Conservation (phyloP, 2,329 filamentous ascomycete genomes). For the Fusarium vanettenii region DNA sequence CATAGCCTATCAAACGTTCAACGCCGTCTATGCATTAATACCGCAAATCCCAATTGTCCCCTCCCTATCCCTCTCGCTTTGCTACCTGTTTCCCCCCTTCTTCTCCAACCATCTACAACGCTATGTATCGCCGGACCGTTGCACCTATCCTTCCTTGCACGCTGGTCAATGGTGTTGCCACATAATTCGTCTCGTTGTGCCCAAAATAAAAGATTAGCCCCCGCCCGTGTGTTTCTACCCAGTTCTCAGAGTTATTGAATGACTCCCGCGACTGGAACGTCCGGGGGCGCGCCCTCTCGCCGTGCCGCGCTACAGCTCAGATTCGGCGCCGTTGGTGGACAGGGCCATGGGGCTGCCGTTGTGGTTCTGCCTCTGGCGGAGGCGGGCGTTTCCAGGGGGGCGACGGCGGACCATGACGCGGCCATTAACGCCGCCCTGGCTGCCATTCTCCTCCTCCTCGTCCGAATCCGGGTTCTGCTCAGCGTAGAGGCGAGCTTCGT, state of each 20-base stretch:
- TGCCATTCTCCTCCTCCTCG: conserved; percentile 66
- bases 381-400: conserved; percentile 55
- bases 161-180: conserved; percentile 10
- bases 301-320: conserved; percentile 59
- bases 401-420: conserved; percentile 57
- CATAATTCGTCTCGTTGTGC: conserved; percentile 10
- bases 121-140: neutral
- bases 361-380: conserved; percentile 58
- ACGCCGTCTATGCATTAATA: conserved; percentile 51
- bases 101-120: conserved; percentile 19
- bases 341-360: conserved; percentile 69
- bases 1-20: conserved; percentile 45
- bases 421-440: conserved; percentile 54
- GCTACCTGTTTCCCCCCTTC: conserved; percentile 8
- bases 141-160: neutral
- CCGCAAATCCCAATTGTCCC: conserved; percentile 33
- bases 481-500: conserved; percentile 75
- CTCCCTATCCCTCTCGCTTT: conserved; percentile 9
- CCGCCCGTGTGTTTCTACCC: neutral
- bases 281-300: conserved; percentile 1
- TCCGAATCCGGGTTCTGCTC: conserved; percentile 67
- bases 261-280: neutral
- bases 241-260: neutral
- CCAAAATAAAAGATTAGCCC: neutral
- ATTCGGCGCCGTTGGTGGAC: conserved; percentile 68